Evolutionary conservation across 2,329 filamentous ascomycete genomes (phyloP), one percentile per base, ranked within the genome.

Genomic region (Cladophialophora chaetospira): DNA sequence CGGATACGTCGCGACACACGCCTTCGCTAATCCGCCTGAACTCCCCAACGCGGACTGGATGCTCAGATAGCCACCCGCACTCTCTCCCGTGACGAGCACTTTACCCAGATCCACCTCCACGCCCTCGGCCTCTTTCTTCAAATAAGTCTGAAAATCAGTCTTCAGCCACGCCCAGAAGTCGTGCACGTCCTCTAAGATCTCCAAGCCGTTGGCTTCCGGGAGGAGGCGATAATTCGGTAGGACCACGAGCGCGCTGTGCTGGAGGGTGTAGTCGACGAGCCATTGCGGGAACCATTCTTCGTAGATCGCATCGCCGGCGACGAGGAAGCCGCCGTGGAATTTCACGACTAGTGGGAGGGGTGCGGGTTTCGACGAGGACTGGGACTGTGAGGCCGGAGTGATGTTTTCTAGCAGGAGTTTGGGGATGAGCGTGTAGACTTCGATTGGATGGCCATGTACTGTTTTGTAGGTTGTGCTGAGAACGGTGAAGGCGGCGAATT

Each of bases 241-340:
- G 21, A 50, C 47, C 15, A 42, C 21, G n/a, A 50, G 23, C 15
- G 33, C 47, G 9, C 13, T 9, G 25, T 50, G 47, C 11, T n/a
- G 47, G 33, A 50, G 47, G 21, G 47, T 35, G 35, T 50, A 50
- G n/a, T 28, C 47, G n/a, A 50, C 15, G 33, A 40, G 47, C 47
- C 47, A 50, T 11, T 29, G 31, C 21, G 47, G 23, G 17, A 50
- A 50, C 47, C 47, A 50, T 21, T 50, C 47, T 10, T 29, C 21
- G 35, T 42, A 42, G n/a, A 50, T 21, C 8, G 47, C 47, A 23
- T 36, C 36, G 47, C 47, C 47, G 13, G 47, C 42, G 23, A 50
- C 23, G 17, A 50, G 47, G 47, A 40, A 50, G 9, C 47, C 47
- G 35, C 47, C 47, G 47, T 50, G 47, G 33, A 38, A 50, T 26